Base-by-base conservation (phyloP, 2,329 filamentous ascomycete species). In the Immersiporthe knoxdaviesiana region DNA sequence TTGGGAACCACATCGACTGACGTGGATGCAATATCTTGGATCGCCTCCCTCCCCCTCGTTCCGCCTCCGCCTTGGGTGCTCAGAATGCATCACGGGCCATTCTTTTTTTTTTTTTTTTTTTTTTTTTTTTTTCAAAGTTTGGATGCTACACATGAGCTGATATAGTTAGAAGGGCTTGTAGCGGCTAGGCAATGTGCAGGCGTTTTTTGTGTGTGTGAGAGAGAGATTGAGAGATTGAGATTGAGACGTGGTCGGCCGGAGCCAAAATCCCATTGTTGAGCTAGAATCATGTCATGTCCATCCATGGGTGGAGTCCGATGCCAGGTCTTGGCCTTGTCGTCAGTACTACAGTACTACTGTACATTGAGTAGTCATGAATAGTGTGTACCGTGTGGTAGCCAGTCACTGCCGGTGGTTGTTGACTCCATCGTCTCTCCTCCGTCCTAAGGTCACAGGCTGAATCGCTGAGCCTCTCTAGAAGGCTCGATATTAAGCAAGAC, bases 261-360 rank as follows among this genome's bases (percentile, higher is more conserved):
- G 30, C 18, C 41, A 47, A 47, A 44, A 47, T 21, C 16, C 44
- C 18, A n/a, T n/a, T 16, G 2, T 59, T 11, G 56, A 59, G 56
- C 30, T n/a, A 59, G 56, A 59, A 59, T 37, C 32, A 32, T 59
- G 56, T 37, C 56, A 59, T 59, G 30, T 59, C n/a, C n/a, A n/a
- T n/a, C n/a, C 56, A 59, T 59, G 30, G 56, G 32, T 59, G 30
- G 56, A 37, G 54, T 21, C 54, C 18, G 44, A 47, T 47, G 44
- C 44, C 7, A n/a, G 44, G 6, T 3, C 8, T 27, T 8, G 21
- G 37, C 2, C 39, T 16, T 41, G 39, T 41, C 14, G 39, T 41
- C 39, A 21, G 41, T 7, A 21, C 44, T 21, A n/a, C 7, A n/a
- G 44, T 47, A n/a, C 18, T n/a, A 47, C 18, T 8, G 41, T 14